phyloP scores from a whole-genome alignment of 345 rosid species.

The Syzygium aqueum region DNA sequence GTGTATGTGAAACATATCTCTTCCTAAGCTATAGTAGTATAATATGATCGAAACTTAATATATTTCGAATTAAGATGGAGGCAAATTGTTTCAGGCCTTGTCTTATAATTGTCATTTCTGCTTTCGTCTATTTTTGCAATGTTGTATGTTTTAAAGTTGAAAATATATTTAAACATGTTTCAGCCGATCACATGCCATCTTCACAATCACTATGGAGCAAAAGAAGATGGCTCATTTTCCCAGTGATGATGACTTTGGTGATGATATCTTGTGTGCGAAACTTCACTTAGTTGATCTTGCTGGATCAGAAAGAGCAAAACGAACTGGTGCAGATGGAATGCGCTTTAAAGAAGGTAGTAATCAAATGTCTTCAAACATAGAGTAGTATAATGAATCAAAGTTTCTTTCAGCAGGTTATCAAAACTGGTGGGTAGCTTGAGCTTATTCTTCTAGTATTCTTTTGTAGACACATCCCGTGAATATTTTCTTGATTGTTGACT shows the following conservation, averaged over 20 bases:
- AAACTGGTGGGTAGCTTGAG: neutral
- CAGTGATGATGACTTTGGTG: slow-evolving; percentile 39
- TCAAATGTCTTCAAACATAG: neutral
- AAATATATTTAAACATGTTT: neutral
- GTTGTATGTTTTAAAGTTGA: neutral
- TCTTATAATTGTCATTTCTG: neutral
- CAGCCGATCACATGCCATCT: slow-evolving; percentile 98
- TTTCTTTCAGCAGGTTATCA: neutral
- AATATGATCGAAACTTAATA: neutral
- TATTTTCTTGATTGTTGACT: neutral
- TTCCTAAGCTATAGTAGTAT: neutral
- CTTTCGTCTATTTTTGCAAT: neutral
- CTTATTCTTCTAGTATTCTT: neutral
- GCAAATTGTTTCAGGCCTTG: neutral
- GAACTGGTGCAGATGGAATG: slow-evolving; percentile 95
- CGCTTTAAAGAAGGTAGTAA: slow-evolving; percentile 91
- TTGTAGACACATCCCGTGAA: neutral
- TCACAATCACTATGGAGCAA: slow-evolving; percentile 89
- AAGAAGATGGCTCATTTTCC: slow-evolving; percentile 41
- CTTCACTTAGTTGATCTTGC: slow-evolving; percentile 94
- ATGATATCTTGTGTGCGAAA: slow-evolving; percentile 81
- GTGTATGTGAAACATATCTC: neutral
- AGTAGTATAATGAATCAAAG: neutral
- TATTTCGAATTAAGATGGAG: neutral
- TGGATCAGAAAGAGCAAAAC: slow-evolving; percentile 93